Percentiles rank a stretch among this genome's conserved stretches.
Conservation (phyloP, 805 yeast species). For the Nakazawaea siamensis region DNA sequence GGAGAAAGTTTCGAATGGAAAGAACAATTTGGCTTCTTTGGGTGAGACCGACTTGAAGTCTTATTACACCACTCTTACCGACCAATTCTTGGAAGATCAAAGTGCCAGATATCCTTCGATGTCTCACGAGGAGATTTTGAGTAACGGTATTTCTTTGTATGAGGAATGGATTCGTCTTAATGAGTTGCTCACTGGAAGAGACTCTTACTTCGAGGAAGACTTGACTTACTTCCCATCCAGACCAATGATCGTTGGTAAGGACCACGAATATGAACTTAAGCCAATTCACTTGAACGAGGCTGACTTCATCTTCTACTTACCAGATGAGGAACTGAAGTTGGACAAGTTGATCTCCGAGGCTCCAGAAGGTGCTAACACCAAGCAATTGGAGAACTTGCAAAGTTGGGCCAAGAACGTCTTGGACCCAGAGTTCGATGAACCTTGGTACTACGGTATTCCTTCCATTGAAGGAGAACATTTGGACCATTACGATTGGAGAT, state of each 20-base stretch:
- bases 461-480: conserved; percentile 6
- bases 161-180: conserved; percentile 7
- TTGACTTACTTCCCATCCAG: conserved; percentile 5
- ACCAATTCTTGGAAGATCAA: conserved; percentile 5
- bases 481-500: conserved; percentile 42
- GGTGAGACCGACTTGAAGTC: conserved; percentile 1
- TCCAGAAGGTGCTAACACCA: conserved; percentile 5
- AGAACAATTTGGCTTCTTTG: conserved; percentile 7
- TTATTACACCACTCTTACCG: conserved; percentile 4
- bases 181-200: background rate
- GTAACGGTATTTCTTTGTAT: conserved; percentile 8
- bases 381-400: conserved; percentile 7
- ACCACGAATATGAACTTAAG: background rate
- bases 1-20: conserved; percentile 10
- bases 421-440: conserved; percentile 9
- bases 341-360: conserved; percentile 5
- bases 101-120: background rate
- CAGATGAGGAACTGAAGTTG: conserved; percentile 9
- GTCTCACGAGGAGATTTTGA: conserved; percentile 4
- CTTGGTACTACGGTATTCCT: conserved; percentile 11
- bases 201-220: conserved; percentile 2
- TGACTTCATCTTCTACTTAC: conserved; percentile 9
- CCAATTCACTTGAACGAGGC: conserved; percentile 5
- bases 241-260: conserved; percentile 6
- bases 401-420: conserved; percentile 8